Conservation (phyloP, 352 stramenopile genomes). For the Phytophthora vignae region DNA sequence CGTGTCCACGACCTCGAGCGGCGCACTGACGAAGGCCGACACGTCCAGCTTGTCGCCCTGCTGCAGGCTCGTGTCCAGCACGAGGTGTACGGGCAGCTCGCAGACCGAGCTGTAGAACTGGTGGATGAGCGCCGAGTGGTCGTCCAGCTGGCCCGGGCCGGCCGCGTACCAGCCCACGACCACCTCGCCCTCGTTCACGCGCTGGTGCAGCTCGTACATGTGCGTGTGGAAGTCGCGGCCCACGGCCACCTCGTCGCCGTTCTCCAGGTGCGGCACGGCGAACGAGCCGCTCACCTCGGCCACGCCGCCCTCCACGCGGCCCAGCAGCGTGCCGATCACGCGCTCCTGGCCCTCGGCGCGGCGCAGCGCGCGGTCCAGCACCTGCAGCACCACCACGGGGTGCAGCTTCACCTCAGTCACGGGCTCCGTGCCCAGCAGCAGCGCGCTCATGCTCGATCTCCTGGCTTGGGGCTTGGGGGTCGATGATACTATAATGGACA, state of each 20-base stretch:
- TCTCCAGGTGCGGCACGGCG: slow-evolving; percentile 97
- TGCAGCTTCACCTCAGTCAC: slow-evolving; percentile 91
- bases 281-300: slow-evolving; percentile 96
- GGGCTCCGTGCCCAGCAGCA: slow-evolving; percentile 84
- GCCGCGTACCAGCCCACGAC: slow-evolving; percentile 98
- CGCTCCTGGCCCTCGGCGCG: slow-evolving; percentile 93
- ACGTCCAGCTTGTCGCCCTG: slow-evolving; percentile 84
- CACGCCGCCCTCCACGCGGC: slow-evolving; percentile 86
- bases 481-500: too few relatives aligned
- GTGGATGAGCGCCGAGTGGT: slow-evolving; percentile 97
- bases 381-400: slow-evolving; percentile 97
- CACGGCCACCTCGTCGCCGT: slow-evolving; percentile 96
- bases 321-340: slow-evolving; percentile 98
- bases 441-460: slow-evolving; percentile 36
- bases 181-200: slow-evolving; percentile 94
- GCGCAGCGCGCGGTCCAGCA: slow-evolving; percentile 96
- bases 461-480: background rate
- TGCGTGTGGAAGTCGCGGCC: slow-evolving; percentile 98
- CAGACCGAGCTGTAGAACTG: slow-evolving; percentile 98
- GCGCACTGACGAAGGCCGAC: slow-evolving; percentile 91
- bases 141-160: slow-evolving; percentile 82
- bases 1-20: slow-evolving; percentile 90
- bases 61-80: slow-evolving; percentile 93
- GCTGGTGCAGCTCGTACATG: slow-evolving; percentile 96
- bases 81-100: slow-evolving; percentile 93